These are phyloP conservation scores for Paecilomyces sp. DNA, from an alignment of 2,329 filamentous ascomycete genomes.

Conservation along the genomic window DNA sequence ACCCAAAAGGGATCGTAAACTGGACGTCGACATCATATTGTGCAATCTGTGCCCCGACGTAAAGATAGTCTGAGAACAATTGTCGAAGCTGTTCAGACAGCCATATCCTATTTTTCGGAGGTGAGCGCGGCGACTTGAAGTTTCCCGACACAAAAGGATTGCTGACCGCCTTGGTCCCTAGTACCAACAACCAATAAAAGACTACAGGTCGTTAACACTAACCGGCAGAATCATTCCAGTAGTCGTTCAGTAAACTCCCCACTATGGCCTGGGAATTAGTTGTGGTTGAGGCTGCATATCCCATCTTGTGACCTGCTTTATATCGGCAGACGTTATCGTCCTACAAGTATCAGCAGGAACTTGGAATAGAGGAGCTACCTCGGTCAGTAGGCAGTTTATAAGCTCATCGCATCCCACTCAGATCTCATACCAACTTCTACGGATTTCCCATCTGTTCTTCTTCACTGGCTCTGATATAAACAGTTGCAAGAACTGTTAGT, in stretches of 20 bases:
- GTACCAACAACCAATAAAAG: not conserved
- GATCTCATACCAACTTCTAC: too few relatives aligned
- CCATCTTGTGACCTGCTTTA: not conserved
- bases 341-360: not conserved
- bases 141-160: not conserved
- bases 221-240: not conserved
- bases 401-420: too few relatives aligned
- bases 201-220: too few relatives aligned
- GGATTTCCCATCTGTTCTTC: too few relatives aligned
- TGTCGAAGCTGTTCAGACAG: slow-evolving; percentile 1
- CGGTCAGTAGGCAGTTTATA: too few relatives aligned
- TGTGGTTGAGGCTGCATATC: not conserved
- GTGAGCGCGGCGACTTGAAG: not conserved
- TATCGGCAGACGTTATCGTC: not conserved
- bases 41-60: not conserved
- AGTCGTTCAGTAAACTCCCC: not conserved
- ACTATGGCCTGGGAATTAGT: not conserved
- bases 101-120: slow-evolving; percentile 2
- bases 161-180: not conserved
- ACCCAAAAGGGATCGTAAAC: slow-evolving; percentile 6
- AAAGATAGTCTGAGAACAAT: not conserved
- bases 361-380: not conserved
- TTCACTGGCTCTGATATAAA: not conserved
- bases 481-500: not conserved
- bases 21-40: slow-evolving; percentile 8